Conservation (phyloP, 345 rosid genomes). For the Psidium friedrichsthalianum region DNA sequence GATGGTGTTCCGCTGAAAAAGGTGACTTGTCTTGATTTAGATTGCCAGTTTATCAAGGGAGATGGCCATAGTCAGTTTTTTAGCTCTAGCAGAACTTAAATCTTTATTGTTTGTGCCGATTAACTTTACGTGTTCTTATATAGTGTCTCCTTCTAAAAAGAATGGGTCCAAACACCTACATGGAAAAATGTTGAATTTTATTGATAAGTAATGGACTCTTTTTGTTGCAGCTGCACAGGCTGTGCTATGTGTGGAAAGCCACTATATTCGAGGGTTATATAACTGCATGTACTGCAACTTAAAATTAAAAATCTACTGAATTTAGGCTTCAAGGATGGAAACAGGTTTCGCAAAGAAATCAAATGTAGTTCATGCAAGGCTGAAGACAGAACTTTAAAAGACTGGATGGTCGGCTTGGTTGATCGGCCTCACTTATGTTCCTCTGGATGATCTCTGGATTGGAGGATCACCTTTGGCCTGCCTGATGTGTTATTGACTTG, state of each 20-base stretch:
- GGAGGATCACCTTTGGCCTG: background rate
- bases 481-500: background rate
- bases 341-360: background rate
- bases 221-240: background rate
- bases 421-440: background rate
- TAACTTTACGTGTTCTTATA: background rate
- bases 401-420: background rate
- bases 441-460: background rate
- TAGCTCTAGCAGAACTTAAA: background rate
- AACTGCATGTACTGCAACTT: background rate
- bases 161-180: background rate
- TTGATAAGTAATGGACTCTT: background rate
- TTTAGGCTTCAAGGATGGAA: background rate
- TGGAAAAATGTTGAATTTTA: background rate
- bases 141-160: background rate
- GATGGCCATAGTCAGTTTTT: background rate
- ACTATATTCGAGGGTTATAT: background rate
- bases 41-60: background rate
- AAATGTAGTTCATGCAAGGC: background rate
- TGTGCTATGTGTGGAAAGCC: background rate
- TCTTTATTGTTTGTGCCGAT: background rate
- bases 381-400: background rate
- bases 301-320: background rate
- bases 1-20: slow-evolving; percentile 77
- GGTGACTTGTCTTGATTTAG: slow-evolving; percentile 20